Evolutionary conservation across 1,284 basidiomycete species (phyloP).

Genomic region (Naganishia sp.): DNA sequence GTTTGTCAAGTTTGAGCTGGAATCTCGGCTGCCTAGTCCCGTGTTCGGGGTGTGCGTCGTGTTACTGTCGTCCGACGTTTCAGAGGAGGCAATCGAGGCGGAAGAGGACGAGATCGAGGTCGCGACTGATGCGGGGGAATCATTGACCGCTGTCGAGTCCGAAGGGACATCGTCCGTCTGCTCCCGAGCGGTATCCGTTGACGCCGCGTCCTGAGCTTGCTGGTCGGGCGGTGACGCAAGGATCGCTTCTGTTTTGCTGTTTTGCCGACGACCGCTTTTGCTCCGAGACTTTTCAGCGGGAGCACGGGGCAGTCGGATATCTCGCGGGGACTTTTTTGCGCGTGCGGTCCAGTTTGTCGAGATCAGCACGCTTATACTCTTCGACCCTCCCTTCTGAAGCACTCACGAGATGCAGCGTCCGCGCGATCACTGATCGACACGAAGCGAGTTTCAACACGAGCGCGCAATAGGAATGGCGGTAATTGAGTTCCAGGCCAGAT

Average conservation of each 20-base stretch:
- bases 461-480: background rate
- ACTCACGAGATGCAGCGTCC: slow-evolving; percentile 21
- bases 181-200: background rate
- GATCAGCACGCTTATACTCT: background rate
- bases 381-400: background rate
- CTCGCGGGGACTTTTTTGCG: slow-evolving; percentile 17
- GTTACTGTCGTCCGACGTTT: slow-evolving; percentile 18
- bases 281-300: background rate
- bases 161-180: background rate
- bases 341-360: background rate
- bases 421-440: slow-evolving; percentile 22
- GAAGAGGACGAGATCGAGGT: slow-evolving; percentile 23
- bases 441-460: slow-evolving; percentile 2
- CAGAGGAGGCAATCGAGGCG: slow-evolving; percentile 11
- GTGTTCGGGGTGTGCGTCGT: slow-evolving; percentile 2
- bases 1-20: background rate
- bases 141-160: background rate
- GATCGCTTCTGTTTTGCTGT: background rate
- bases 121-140: slow-evolving; percentile 9
- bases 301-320: slow-evolving; percentile 24
- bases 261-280: background rate
- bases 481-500: background rate
- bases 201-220: background rate
- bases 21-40: background rate
- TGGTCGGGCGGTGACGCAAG: background rate